A percentile compares a stretch with the other conserved stretches of the same genome.
Conservation (phyloP, 1,284 basidiomycete genomes). For the Boletus semigastroideus region DNA sequence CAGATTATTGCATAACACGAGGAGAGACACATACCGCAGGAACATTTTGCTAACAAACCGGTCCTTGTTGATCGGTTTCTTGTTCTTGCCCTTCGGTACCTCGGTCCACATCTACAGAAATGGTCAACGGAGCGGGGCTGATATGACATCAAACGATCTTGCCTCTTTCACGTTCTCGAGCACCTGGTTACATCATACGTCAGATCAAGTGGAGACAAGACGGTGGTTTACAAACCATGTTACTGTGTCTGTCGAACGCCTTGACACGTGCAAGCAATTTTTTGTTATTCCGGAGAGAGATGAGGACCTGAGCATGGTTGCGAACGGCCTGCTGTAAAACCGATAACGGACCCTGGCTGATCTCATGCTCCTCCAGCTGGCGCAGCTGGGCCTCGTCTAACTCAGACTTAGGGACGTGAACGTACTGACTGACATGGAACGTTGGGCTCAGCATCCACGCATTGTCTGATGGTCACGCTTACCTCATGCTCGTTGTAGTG, state of each 20-base stretch:
- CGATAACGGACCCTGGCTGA: constrained; percentile 95
- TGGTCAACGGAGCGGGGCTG: constrained; percentile 6
- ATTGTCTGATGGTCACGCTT: constrained; percentile 10
- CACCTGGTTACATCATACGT: constrained; percentile 50
- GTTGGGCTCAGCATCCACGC: constrained; percentile 5
- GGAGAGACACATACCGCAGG: constrained; percentile 56
- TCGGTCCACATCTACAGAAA: constrained; percentile 94
- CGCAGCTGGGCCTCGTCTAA: constrained; percentile 96
- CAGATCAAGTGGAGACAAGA: constrained; percentile 8
- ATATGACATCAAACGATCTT: constrained; percentile 21
- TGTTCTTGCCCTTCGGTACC: constrained; percentile 95
- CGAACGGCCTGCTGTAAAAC: constrained; percentile 97
- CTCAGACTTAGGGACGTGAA: constrained; percentile 95
- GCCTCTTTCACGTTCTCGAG: constrained; percentile 98
- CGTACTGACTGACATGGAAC: constrained; percentile 76
- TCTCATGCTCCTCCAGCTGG: constrained; percentile 95
- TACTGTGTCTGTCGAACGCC: constrained; percentile 98
- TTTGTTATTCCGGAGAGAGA: constrained; percentile 98
- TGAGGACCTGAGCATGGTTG: constrained; percentile 97
- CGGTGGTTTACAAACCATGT: constrained; percentile 72
- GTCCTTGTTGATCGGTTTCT: constrained; percentile 99
- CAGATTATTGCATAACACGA: constrained; percentile 11
- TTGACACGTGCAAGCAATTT: constrained; percentile 97
- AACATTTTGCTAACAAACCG: constrained; percentile 99
- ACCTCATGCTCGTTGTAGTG: constrained; percentile 29